Conservation (phyloP, 441 rosid species). For the Euphorbia corollata region DNA sequence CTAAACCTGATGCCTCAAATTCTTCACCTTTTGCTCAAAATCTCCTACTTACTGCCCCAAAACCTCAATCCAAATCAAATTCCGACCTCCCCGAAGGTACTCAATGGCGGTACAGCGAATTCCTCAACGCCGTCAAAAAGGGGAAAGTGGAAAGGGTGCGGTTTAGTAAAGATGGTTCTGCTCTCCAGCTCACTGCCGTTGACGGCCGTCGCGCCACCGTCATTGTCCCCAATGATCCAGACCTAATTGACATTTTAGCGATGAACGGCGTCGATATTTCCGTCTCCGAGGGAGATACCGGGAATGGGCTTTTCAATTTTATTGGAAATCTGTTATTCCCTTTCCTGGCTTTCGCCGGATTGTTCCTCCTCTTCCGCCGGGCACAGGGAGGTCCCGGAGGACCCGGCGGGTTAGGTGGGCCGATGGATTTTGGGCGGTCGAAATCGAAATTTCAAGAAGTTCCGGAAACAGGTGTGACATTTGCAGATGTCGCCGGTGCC, state of each 20-base stretch:
- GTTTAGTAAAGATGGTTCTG: constrained; percentile 82
- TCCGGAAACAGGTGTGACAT: constrained; percentile 90
- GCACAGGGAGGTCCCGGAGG: constrained; percentile 89
- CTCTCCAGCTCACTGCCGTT: constrained; percentile 72
- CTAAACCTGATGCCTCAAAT: constrained; percentile 38
- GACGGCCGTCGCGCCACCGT: constrained; percentile 89
- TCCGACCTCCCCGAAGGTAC: constrained; percentile 79
- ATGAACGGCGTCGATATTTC: constrained; percentile 92
- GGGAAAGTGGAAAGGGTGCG: constrained; percentile 89
- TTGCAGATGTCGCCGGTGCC: constrained; percentile 85
- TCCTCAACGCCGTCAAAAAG: constrained; percentile 77
- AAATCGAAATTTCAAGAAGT: constrained; percentile 92
- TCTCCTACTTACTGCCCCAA: constrained; percentile 64
- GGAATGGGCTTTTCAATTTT: constrained; percentile 63
- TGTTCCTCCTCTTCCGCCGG: constrained; percentile 75
- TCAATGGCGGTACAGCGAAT: constrained; percentile 96
- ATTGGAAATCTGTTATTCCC: constrained; percentile 78
- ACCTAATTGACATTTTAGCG: constrained; percentile 76
- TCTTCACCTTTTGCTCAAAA: constrained; percentile 56
- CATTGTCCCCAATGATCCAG: constrained; percentile 82
- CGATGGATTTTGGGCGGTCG: constrained; percentile 90
- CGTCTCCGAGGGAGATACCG: constrained; percentile 84
- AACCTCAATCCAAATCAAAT: constrained; percentile 45
- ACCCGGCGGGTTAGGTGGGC: constrained; percentile 91
- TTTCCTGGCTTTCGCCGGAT: constrained; percentile 63